phyloP scores from a whole-genome alignment of 768 basidiomycete species.

The Tulasnella sp. region DNA sequence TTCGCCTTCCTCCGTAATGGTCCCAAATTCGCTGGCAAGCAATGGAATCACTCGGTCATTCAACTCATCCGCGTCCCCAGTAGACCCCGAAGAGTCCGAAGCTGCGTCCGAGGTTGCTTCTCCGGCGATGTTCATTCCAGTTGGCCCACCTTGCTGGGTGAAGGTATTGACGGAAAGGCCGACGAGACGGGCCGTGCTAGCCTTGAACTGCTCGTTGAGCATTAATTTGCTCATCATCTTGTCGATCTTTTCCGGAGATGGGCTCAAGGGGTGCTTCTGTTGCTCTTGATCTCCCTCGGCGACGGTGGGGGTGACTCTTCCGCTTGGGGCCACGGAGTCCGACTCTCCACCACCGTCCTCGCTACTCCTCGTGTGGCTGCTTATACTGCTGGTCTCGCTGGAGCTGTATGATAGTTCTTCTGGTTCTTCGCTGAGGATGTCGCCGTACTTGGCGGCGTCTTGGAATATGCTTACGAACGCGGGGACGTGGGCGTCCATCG shows the following conservation, averaged over 20 bases:
- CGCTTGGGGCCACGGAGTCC: neutral
- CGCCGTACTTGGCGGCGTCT: slow-evolving; percentile 18
- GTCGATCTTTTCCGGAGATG: slow-evolving; percentile 33
- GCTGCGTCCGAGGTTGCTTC: slow-evolving; percentile 1
- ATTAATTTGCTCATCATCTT: slow-evolving; percentile 38
- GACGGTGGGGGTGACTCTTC: neutral
- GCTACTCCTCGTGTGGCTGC: neutral
- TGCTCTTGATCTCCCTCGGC: slow-evolving; percentile 21
- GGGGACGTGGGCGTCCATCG: neutral
- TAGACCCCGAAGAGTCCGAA: neutral
- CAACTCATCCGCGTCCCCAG: slow-evolving; percentile 29
- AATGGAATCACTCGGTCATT: slow-evolving; percentile 42
- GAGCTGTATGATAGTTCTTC: slow-evolving; percentile 1
- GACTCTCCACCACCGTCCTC: neutral
- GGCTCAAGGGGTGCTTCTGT: neutral
- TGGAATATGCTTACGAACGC: slow-evolving; percentile 14
- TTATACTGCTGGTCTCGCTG: slow-evolving; percentile 6
- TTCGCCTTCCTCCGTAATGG: slow-evolving; percentile 40
- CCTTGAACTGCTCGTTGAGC: slow-evolving; percentile 34
- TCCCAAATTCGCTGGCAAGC: slow-evolving; percentile 51
- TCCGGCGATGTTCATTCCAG: neutral
- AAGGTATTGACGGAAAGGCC: slow-evolving; percentile 34
- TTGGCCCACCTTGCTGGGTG: neutral
- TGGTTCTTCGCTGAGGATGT: slow-evolving; percentile 16
- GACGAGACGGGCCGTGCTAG: slow-evolving; percentile 33